Conservation (phyloP, 1,139 yeast genomes). For the Taphrina wiesneri region DNA sequence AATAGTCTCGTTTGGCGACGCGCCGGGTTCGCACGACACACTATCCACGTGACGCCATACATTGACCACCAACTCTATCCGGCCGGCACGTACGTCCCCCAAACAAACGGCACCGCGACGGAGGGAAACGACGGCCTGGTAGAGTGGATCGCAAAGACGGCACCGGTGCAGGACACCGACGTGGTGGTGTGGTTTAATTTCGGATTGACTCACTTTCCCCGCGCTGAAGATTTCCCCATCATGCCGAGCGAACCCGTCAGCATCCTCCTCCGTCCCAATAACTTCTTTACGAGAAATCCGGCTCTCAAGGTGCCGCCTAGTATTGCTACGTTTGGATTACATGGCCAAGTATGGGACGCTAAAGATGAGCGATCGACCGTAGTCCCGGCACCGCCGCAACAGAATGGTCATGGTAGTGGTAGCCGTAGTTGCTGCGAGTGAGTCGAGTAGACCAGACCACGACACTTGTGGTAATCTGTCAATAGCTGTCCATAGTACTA, state of each 20-base stretch:
- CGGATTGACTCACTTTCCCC: constrained; percentile 82
- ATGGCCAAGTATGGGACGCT: constrained; percentile 16
- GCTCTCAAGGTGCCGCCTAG: constrained; percentile 68
- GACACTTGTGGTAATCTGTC: too few relatives aligned
- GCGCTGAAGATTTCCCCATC: constrained; percentile 86
- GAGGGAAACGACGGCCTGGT: constrained; percentile 70
- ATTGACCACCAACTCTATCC: constrained; percentile 65
- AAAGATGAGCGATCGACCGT: not conserved
- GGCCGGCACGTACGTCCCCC: constrained; percentile 77
- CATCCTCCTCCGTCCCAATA: constrained; percentile 72
- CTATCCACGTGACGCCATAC: constrained; percentile 70
- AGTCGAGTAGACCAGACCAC: too few relatives aligned
- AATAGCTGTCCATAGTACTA: too few relatives aligned
- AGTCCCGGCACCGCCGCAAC: too few relatives aligned
- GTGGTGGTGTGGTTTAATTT: constrained; percentile 75
- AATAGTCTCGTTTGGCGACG: constrained; percentile 76
- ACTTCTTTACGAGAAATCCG: constrained; percentile 75
- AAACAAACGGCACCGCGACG: constrained; percentile 60
- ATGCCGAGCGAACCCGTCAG: constrained; percentile 74
- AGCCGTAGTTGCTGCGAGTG: too few relatives aligned
- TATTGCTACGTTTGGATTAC: constrained; percentile 19
- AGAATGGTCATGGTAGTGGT: too few relatives aligned
- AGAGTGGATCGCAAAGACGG: constrained; percentile 69
- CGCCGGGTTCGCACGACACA: constrained; percentile 75
- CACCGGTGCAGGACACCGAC: constrained; percentile 65